These are phyloP conservation scores for Globisporangium abappressorium DNA, from an alignment of 352 stramenopile species.

Conservation along the genomic window DNA sequence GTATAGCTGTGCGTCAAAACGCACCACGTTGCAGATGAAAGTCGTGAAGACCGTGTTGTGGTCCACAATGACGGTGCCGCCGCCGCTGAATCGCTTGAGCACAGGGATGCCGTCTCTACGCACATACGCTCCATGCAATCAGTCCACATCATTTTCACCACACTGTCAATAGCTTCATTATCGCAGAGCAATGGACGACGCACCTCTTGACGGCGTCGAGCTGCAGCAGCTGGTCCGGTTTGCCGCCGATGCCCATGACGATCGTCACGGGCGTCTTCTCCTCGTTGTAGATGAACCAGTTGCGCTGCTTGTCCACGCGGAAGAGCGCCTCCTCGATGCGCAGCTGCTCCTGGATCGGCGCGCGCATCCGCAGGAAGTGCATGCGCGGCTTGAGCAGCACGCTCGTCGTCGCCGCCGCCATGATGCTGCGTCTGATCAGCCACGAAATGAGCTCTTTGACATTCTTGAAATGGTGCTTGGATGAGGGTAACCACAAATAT, in stretches of 20 bases:
- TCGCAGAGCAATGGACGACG: not conserved
- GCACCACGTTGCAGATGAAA: conserved; percentile 86
- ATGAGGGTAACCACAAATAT: too few relatives aligned
- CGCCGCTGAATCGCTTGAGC: conserved; percentile 95
- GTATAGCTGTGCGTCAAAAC: conserved; percentile 9
- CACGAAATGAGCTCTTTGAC: not conserved
- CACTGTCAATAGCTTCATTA: not conserved
- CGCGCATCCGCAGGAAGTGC: conserved; percentile 66
- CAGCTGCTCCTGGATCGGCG: conserved; percentile 81
- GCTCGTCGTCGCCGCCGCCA: not conserved
- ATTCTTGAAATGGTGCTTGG: not conserved
- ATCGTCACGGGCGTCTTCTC: conserved; percentile 73
- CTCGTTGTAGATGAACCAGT: conserved; percentile 86
- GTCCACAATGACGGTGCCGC: conserved; percentile 97
- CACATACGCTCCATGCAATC: not conserved
- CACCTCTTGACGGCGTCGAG: conserved; percentile 76
- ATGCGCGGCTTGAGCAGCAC: conserved; percentile 46
- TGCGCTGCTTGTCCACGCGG: conserved; percentile 74
- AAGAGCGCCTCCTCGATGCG: conserved; percentile 93
- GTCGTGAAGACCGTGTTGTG: conserved; percentile 90
- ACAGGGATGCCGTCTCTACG: conserved; percentile 78
- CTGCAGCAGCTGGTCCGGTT: conserved; percentile 89
- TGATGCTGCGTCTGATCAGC: not conserved
- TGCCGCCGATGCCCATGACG: conserved; percentile 95
- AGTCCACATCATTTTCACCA: not conserved